These are phyloP conservation scores for Fusarium nurragi DNA, from an alignment of 2,329 filamentous ascomycete species.

Conservation along the genomic window DNA sequence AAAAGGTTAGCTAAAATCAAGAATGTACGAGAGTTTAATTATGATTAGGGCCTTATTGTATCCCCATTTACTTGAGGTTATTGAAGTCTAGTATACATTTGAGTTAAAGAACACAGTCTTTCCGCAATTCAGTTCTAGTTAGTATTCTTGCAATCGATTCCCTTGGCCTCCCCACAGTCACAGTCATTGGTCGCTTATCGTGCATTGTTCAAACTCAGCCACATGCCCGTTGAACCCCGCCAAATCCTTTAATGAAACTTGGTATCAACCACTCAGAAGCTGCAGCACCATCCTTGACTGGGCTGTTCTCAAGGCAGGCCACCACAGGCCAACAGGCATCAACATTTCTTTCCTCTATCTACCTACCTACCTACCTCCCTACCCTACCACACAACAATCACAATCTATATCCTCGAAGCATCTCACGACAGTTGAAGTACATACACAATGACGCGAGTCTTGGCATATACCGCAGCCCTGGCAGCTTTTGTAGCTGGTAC, in stretches of 20 bases:
- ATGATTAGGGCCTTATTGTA: too few species aligned
- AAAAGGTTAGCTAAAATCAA: too few species aligned
- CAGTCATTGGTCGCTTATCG: background rate
- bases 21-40: too few species aligned
- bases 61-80: too few species aligned
- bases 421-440: background rate
- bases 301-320: constrained; percentile 31
- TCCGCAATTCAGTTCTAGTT: background rate
- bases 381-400: constrained; percentile 6
- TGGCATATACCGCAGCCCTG: constrained; percentile 55
- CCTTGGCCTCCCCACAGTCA: background rate
- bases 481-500: constrained; percentile 56
- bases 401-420: background rate
- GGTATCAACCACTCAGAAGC: constrained; percentile 34
- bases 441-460: constrained; percentile 55
- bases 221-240: constrained; percentile 20
- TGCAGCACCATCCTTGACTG: constrained; percentile 19
- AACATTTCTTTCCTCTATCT: constrained; percentile 36
- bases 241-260: constrained; percentile 36
- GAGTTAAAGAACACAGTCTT: background rate
- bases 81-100: too few species aligned
- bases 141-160: background rate
- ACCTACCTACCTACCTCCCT: constrained; percentile 31
- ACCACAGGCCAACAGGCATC: constrained; percentile 34
- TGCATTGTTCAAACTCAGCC: constrained; percentile 18